Evolutionary conservation across 2,329 filamentous ascomycete genomes (phyloP), one percentile per base, ranked within the genome.

Genomic region (Aspergillus pseudotamarii): DNA sequence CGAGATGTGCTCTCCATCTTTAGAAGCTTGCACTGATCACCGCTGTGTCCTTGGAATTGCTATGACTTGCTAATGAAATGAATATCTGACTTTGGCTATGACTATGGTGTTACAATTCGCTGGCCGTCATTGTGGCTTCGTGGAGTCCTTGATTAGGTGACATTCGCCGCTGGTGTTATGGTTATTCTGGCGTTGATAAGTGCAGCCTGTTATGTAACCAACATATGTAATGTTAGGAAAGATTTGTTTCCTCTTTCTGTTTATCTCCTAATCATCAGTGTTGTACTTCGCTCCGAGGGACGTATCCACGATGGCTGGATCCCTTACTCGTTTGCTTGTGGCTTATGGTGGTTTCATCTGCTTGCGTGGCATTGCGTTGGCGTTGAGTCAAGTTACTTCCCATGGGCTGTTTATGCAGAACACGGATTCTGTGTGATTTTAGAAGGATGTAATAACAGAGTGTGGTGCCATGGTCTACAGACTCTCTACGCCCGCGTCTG

Each of bases 21-120:
- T 58, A 23, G 34, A 50, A 34, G 36, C 16, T 30, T 45, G 21
- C 41, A 19, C 41, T 28, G 46, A 56, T 57, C 53, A 41, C 16
- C 11, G 51, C 12, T n/a, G 32, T 38, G 19, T 34, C 26, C 30
- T 21, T 32, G 48, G 48, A 30, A 23, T 34, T 34, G 48, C 26
- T 48, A 55, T 55, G 51, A 55, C 51, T 41, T 55, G 51, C 51
- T 38, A 38, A 55, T 55, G 51, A 41, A 23, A 55, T 55, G 51
- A 55, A 23, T 51, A 51, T 55, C 38, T 55, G 34, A 19, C 12
- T 23, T 54, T 54, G 51, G 51, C 51, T 54, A 54, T 30, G 51
- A 36, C 51, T 54, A 54, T 54, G 51, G 32, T 54, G 32, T 36
- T 54, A 34, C 51, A 54, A 19, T 54, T 54, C 30, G 51, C 30